These are phyloP conservation scores for Colletotrichum lentis DNA, from an alignment of 2,329 filamentous ascomycete species.

Conservation along the genomic window DNA sequence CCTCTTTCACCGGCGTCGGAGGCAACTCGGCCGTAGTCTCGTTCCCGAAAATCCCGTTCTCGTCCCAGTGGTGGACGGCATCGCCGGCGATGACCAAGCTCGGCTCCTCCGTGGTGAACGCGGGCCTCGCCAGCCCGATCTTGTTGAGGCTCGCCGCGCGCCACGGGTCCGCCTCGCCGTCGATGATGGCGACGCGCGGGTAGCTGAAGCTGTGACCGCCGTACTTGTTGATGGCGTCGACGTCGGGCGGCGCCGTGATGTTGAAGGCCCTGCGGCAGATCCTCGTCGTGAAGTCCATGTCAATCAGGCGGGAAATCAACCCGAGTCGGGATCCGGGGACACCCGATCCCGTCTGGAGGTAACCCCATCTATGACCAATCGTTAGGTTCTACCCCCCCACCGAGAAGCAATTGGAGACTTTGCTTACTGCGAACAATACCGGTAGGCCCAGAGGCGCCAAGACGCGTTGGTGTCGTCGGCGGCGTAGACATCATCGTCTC, in stretches of 20 bases:
- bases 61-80: slow-evolving; percentile 80
- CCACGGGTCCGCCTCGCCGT: slow-evolving; percentile 84
- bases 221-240: slow-evolving; percentile 76
- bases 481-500: slow-evolving; percentile 34
- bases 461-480: slow-evolving; percentile 16
- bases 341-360: slow-evolving; percentile 75
- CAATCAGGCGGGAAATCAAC: slow-evolving; percentile 74
- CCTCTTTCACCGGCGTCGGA: slow-evolving; percentile 64
- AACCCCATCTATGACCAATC: slow-evolving; percentile 70
- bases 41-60: slow-evolving; percentile 71
- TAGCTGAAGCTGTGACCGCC: slow-evolving; percentile 78
- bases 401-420: not conserved
- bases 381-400: slow-evolving; percentile 24
- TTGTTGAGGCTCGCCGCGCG: slow-evolving; percentile 75
- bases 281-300: slow-evolving; percentile 67
- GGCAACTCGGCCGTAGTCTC: slow-evolving; percentile 67
- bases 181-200: slow-evolving; percentile 78
- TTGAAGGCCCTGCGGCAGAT: slow-evolving; percentile 75
- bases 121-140: slow-evolving; percentile 60
- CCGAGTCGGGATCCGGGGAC: slow-evolving; percentile 71
- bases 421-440: slow-evolving; percentile 63
- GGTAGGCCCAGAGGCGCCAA: slow-evolving; percentile 59
- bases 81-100: slow-evolving; percentile 74
- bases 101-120: slow-evolving; percentile 70
- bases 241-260: slow-evolving; percentile 69